Evolutionary conservation across 2,329 filamentous ascomycete species (phyloP).

Genomic region (Chaetomium olivaceum): DNA sequence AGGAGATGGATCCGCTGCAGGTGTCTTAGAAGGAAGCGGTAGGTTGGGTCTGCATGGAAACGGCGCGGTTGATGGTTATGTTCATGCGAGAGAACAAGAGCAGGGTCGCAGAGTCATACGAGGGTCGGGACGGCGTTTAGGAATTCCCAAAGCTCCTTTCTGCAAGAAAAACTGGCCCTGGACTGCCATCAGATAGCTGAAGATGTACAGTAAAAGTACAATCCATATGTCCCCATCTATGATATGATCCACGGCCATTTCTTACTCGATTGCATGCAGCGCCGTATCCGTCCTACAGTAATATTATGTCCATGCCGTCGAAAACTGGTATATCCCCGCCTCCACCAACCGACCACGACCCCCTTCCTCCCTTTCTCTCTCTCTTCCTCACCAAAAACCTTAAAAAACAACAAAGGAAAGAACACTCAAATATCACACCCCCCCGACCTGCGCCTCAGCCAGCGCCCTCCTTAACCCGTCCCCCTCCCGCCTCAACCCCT

Average conservation of each 20-base stretch:
- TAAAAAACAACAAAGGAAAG: not conserved
- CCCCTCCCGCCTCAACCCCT: conserved; percentile 67
- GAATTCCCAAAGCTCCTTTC: conserved; percentile 19
- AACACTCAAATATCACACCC: not conserved
- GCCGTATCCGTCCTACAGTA: not conserved
- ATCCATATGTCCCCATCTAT: not conserved
- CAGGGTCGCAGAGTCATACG: not conserved
- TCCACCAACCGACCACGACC: not conserved
- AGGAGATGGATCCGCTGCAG: conserved; percentile 68
- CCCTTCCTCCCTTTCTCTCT: not conserved
- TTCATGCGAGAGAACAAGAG: not conserved
- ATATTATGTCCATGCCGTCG: not conserved
- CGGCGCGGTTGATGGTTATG: not conserved
- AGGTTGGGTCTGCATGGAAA: not conserved
- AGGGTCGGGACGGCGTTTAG: conserved; percentile 24
- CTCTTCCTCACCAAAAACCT: not conserved
- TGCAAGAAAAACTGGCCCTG: conserved; percentile 16
- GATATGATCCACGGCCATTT: not conserved
- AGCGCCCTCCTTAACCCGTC: conserved; percentile 60
- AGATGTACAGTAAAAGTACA: conserved; percentile 21
- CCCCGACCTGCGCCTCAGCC: conserved; percentile 3
- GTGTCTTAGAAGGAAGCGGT: conserved; percentile 28
- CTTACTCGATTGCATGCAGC: not conserved
- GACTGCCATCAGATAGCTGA: conserved; percentile 19
- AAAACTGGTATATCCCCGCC: not conserved